A percentile compares a stretch with the other conserved stretches of the same genome.
These are phyloP conservation scores for Carpinus fangiana DNA, from an alignment of 306 rosid genomes.

Conservation along the genomic window DNA sequence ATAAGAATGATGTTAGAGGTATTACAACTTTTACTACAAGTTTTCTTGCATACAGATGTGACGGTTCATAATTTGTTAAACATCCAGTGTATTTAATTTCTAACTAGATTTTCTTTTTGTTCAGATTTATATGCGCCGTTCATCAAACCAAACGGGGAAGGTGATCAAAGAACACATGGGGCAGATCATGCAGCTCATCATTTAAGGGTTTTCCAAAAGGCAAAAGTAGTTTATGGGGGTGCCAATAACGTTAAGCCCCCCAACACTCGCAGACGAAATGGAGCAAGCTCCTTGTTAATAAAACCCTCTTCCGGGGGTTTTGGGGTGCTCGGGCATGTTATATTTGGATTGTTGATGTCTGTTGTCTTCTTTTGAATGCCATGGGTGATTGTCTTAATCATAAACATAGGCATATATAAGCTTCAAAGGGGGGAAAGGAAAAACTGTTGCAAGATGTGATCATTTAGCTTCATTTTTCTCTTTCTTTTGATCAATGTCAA, in stretches of 20 bases:
- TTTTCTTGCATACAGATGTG: too few relatives aligned
- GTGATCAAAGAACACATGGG: slow-evolving; percentile 22
- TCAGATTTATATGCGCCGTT: slow-evolving; percentile 29
- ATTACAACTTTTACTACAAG: not conserved
- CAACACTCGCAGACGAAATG: not conserved
- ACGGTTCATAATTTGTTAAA: too few relatives aligned
- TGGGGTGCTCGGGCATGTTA: slow-evolving; percentile 20
- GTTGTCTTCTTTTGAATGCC: slow-evolving; percentile 25
- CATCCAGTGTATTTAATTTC: not conserved
- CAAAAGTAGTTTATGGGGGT: slow-evolving; percentile 35
- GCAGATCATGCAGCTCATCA: slow-evolving; percentile 30
- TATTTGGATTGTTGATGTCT: slow-evolving; percentile 31
- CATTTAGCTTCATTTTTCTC: not conserved
- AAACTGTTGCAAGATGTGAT: not conserved
- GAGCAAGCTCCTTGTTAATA: slow-evolving; percentile 24
- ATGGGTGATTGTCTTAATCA: not conserved
- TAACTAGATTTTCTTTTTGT: slow-evolving; percentile 2
- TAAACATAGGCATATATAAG: not conserved
- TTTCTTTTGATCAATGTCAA: not conserved
- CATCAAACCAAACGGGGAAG: slow-evolving; percentile 25
- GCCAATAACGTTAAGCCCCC: slow-evolving; percentile 39
- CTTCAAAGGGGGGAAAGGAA: not conserved
- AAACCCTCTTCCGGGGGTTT: slow-evolving; percentile 31
- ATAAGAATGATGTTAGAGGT: slow-evolving; percentile 7
- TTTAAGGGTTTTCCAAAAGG: slow-evolving; percentile 3